Conservation (phyloP, 306 rosid species). For the Casuarina glauca region DNA sequence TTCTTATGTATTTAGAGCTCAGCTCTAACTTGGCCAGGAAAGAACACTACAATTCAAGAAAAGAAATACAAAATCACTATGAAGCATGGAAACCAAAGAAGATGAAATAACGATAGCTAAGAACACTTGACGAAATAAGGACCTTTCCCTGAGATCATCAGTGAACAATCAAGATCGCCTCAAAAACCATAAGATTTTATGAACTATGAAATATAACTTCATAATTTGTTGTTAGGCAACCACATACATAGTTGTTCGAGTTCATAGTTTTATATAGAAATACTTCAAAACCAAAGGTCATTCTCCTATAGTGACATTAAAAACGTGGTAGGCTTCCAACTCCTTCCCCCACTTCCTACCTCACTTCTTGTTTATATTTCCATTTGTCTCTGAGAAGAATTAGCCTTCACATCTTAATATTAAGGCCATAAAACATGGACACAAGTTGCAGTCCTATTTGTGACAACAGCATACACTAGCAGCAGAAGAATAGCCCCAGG, state of each 20-base stretch:
- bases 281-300: not conserved
- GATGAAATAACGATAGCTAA: not conserved
- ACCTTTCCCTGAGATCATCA: not conserved
- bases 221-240: not conserved
- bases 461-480: not conserved
- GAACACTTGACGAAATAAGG: not conserved
- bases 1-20: slow-evolving; percentile 4
- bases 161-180: not conserved
- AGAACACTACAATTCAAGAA: not conserved
- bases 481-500: not conserved
- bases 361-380: not conserved
- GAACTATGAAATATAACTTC: not conserved
- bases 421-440: not conserved
- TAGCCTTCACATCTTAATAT: not conserved
- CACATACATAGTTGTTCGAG: not conserved
- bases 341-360: not conserved
- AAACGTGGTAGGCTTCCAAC: too few species aligned
- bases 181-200: not conserved
- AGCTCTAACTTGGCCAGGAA: not conserved
- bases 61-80: not conserved
- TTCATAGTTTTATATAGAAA: too few species aligned
- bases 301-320: too few species aligned
- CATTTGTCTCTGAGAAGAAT: not conserved
- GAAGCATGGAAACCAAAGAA: not conserved
- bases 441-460: not conserved